Evolutionary conservation across 2,329 filamentous ascomycete species (phyloP), one percentile per base, ranked within the genome.

Genomic region (Sclerotinia spermophila): DNA sequence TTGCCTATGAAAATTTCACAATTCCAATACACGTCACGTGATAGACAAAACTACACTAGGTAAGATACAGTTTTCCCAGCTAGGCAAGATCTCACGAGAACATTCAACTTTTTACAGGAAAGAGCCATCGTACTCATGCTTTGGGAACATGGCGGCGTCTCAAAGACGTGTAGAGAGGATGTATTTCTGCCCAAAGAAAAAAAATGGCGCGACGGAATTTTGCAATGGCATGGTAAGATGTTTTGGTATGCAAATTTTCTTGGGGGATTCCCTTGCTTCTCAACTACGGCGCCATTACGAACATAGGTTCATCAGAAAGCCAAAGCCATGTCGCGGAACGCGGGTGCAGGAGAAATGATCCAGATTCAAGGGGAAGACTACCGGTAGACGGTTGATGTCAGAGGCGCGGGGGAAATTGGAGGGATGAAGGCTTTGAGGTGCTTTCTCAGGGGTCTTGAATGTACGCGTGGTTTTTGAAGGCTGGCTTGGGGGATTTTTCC

Each of bases 191-290:
- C 45, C 19, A 3, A 48, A 10, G 19, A 64, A 13, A 51, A 17
- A 44, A n/a, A n/a, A n/a, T n/a, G n/a, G n/a, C 56, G 13, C 56
- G 13, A 17, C 35, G 33, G 24, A n/a, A 27, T 24, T 21, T 8
- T 21, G 44, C 44, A 24, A 24, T 48, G 24, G 10, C 21, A 38
- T 58, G 15, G 21, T 7, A 21, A 58, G 33, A 7, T 58, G 33
- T 38, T n/a, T 38, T 35, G 55, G 55, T 11, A 40, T 38, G 55
- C 38, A 6, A 7, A 4, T 17, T 40, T n/a, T n/a, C n/a, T n/a
- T n/a, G n/a, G 15, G 38, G 58, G n/a, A 8, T 21, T 60, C 33
- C 61, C 62, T 65, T 65, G 24, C 62, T 53, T 65, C 62, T 65
- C 35, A 65, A 40, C 45, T 40, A 40, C n/a, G n/a, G n/a, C n/a